Base-by-base conservation (phyloP, 257 asterid genomes). In the Solanum etuberosum region DNA sequence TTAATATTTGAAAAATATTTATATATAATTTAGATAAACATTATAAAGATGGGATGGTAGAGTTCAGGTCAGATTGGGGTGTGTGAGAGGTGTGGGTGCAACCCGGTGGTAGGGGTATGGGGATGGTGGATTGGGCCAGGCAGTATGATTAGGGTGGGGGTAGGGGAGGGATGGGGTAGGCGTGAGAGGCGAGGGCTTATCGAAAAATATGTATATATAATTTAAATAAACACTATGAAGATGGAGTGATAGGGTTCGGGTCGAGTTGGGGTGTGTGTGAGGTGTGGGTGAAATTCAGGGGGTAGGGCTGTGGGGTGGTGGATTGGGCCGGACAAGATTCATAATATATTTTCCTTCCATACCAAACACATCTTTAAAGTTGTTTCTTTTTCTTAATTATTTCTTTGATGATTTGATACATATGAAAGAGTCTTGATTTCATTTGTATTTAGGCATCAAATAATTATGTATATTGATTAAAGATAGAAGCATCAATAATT, bases 61-160 rank as follows among this genome's bases (percentile, higher is more conserved):
- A 7, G 4, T 31, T 71, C n/a, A 9, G 4, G n/a, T 14, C 0
- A 9, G 0, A 18, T 2, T 16, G 13, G 68, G 14, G 5, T 1
- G 35, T 1, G 20, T 27, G 27, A 9, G 67, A 23, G 29, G 29
- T 25, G 35, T 12, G 37, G 73, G 35, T 25, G 35, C 18, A 63
- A 63, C 18, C 8, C 20, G 1, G 23, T 21, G 13, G 21, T 6
- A 68, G n/a, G 76, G 15, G 70, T 61, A 9, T 1, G 14, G 3
- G 29, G 15, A 9, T 61, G 15, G 63, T 18, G 63, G 1, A 54
- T 18, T 54, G 63, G 63, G 63, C 5, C 1, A 18, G n/a, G n/a
- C 4, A 25, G 63, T 20, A 54, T 54, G 63, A 54, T 54, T 54
- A 11, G 78, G 73, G 1, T 65, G 32, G 35, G 73, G 73, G 21